Evolutionary conservation across 1,284 basidiomycete genomes (phyloP).

Genomic region (Xerocomus cyaneibrunnescens): DNA sequence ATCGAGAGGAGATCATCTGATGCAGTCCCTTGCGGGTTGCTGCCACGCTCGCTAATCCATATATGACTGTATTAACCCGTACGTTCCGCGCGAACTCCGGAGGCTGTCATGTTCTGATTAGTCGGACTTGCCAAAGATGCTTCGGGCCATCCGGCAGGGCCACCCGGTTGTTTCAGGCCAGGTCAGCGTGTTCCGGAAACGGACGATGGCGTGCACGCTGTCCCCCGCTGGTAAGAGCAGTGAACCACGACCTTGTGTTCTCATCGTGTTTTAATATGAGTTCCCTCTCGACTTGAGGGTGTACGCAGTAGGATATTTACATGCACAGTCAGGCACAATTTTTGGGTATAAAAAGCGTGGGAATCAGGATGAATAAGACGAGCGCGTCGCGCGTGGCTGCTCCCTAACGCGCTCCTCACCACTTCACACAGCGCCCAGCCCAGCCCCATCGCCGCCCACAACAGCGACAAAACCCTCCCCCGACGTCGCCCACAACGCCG

Average conservation of each 20-base stretch:
- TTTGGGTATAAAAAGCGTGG: constrained; percentile 31
- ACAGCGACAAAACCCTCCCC: constrained; percentile 14
- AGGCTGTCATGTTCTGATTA: constrained; percentile 22
- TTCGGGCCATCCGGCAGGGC: constrained; percentile 18
- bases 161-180: constrained; percentile 19
- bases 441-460: constrained; percentile 38
- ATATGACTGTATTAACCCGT: constrained; percentile 16
- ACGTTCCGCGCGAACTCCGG: constrained; percentile 27
- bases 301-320: constrained; percentile 18
- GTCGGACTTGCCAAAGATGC: constrained; percentile 24
- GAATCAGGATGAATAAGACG: constrained; percentile 38
- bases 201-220: constrained; percentile 1
- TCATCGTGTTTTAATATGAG: constrained; percentile 14
- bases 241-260: constrained; percentile 9
- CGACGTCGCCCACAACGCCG: constrained; percentile 9
- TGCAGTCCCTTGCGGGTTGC: constrained; percentile 10
- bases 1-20: constrained; percentile 25
- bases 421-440: constrained; percentile 32
- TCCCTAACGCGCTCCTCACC: constrained; percentile 44
- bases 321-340: constrained; percentile 20
- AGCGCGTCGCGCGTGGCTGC: constrained; percentile 47
- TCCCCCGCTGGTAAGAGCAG: constrained; percentile 7
- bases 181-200: constrained; percentile 3
- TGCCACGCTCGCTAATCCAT: constrained; percentile 9
- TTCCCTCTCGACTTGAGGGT: constrained; percentile 6